Conservation (phyloP, 1,139 yeast genomes). For the Casaregolazyma suthepensis region DNA sequence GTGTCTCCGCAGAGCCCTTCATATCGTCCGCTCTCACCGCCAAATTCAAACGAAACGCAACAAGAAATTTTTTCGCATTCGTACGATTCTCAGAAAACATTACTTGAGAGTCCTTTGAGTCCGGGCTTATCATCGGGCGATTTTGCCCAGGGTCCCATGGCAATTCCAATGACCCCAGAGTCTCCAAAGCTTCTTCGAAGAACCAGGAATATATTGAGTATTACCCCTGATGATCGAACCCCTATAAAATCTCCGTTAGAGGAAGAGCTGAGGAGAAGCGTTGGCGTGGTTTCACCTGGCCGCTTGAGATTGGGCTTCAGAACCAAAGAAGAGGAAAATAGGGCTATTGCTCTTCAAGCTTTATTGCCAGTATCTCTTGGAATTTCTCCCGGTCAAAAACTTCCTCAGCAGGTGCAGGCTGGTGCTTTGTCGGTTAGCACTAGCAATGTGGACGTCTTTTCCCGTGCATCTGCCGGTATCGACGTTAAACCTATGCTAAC, state of each 20-base stretch:
- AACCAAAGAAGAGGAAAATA: not conserved
- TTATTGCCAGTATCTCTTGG: not conserved
- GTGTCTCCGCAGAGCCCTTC: conserved; percentile 10
- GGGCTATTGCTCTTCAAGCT: not conserved
- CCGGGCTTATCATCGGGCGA: not conserved
- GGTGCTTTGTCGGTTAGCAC: not conserved
- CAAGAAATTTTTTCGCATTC: too few relatives aligned
- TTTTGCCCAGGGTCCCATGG: not conserved
- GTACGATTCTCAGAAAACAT: too few relatives aligned
- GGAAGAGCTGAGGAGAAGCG: not conserved
- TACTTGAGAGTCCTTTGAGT: not conserved
- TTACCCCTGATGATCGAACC: not conserved
- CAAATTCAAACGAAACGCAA: not conserved
- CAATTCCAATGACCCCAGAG: not conserved
- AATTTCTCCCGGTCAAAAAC: not conserved
- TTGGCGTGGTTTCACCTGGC: not conserved
- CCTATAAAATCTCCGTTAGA: not conserved
- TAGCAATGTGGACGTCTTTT: not conserved
- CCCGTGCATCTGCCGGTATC: not conserved
- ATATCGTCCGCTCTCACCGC: not conserved
- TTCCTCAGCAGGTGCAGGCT: not conserved
- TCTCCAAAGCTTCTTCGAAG: not conserved
- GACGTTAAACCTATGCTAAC: not conserved
- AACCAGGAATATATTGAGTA: not conserved
- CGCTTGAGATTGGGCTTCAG: not conserved